Percentiles rank a stretch among this genome's conserved stretches.
These are phyloP conservation scores for Rhynchosporium secalis DNA, from an alignment of 2,329 filamentous ascomycete species.

Conservation along the genomic window DNA sequence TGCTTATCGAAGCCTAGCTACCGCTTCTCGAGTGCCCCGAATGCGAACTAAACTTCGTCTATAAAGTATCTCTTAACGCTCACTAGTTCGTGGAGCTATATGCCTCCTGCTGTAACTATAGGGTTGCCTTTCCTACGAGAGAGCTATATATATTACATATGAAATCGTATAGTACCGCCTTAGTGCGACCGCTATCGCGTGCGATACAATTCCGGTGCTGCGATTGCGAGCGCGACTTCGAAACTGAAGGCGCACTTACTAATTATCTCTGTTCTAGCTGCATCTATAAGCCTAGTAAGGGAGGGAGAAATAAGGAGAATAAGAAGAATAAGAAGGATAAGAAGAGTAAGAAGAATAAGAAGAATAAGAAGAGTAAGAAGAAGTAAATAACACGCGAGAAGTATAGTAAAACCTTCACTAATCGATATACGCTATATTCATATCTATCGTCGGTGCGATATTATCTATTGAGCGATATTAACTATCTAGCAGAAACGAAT, in stretches of 20 bases:
- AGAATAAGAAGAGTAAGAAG: conserved; percentile 18
- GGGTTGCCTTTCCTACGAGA: conserved; percentile 22
- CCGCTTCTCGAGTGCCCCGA: conserved; percentile 21
- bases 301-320: not conserved
- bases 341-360: not conserved
- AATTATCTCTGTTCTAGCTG: conserved; percentile 18
- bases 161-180: conserved; percentile 17
- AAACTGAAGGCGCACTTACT: conserved; percentile 21
- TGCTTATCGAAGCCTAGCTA: conserved; percentile 24
- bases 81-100: conserved; percentile 21
- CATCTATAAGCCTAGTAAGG: not conserved
- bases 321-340: not conserved
- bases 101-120: conserved; percentile 22
- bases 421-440: conserved; percentile 11
- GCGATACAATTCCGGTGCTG: conserved; percentile 24
- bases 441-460: conserved; percentile 23
- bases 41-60: conserved; percentile 21
- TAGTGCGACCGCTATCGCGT: conserved; percentile 8
- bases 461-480: conserved; percentile 21
- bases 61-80: conserved; percentile 22
- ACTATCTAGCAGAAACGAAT: conserved; percentile 18
- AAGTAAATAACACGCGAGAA: conserved; percentile 18
- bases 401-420: conserved; percentile 26
- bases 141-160: conserved; percentile 21
- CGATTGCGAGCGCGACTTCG: conserved; percentile 28